Base-by-base conservation (phyloP, 1,284 basidiomycete genomes). In the Ceratobasidium sp. region DNA sequence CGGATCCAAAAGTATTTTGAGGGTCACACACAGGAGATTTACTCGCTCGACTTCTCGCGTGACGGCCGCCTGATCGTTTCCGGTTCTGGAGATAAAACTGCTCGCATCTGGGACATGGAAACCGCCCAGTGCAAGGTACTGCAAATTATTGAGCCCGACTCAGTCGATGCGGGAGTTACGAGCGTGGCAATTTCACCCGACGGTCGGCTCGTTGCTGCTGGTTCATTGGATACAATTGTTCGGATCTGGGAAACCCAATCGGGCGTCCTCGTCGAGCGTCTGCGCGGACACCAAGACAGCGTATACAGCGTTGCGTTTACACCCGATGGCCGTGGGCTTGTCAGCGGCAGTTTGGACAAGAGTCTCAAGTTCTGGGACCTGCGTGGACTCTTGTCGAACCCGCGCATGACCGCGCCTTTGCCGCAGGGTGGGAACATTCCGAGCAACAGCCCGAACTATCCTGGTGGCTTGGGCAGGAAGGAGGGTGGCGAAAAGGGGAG, bases 301-400 rank as follows among this genome's bases (percentile, higher is more conserved):
- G 93, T 93, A 54, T 93, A 93, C 82, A 88, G 86, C 48, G 94
- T 96, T 41, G 89, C 89, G n/a, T 96, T 96, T 82, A 92, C 92
- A 0, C 93, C 93, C 0, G 93, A 95, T 78, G 93, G 94, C 39
- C 89, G 87, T 78, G 88, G 88, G 3, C 84, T 97, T 54, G 89
- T 96, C 27, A 93, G 90, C 69, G 94, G 93, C 16, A 92, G 90
- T 76, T 84, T 97, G 77, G 95, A 97, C 81, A 92, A 92, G 85
- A 94, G 92, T 29, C 82, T 97, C 76, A 94, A 95, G 81, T 88
- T 92, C 71, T 97, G 95, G 94, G 93, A 96, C 80, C 86, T 96
- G 19, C 84, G 82, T 29, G 85, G 84, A 31, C 80, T 92, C 1
- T 22, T 78, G 16, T 68, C 75, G 27, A 76, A 62, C 72, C 46